phyloP scores from a whole-genome alignment of 805 yeast species.

The Blastobotrys parvus region DNA sequence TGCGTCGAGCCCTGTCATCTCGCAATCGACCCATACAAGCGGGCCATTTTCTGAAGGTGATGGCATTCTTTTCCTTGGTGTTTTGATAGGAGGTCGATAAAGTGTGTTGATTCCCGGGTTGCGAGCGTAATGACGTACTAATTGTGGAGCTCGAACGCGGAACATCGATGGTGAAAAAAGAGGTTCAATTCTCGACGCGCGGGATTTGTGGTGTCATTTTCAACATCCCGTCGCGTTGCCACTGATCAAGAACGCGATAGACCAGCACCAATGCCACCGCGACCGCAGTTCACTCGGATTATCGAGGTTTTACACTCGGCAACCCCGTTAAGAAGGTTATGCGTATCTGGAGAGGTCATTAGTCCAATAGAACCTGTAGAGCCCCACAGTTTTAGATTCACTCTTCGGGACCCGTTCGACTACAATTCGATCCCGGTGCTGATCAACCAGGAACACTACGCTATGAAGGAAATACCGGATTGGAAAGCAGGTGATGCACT shows the following conservation, averaged over 20 bases:
- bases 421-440: not conserved
- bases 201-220: too few relatives aligned
- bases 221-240: too few relatives aligned
- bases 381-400: too few relatives aligned
- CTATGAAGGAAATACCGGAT: not conserved
- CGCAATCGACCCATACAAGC: constrained; percentile 94
- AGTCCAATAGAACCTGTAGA: too few relatives aligned
- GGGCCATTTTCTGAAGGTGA: constrained; percentile 17
- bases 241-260: too few relatives aligned
- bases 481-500: not conserved
- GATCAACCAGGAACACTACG: not conserved
- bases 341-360: not conserved
- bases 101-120: not conserved
- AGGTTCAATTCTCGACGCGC: too few relatives aligned
- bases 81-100: not conserved
- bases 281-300: not conserved
- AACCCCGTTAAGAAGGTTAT: not conserved
- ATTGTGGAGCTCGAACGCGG: too few relatives aligned
- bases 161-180: too few relatives aligned
- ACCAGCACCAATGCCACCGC: not conserved
- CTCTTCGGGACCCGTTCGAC: not conserved
- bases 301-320: not conserved
- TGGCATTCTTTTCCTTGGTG: not conserved
- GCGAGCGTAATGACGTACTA: too few relatives aligned
- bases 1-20: constrained; percentile 94